phyloP scores from a whole-genome alignment of 2,329 filamentous ascomycete species.

The Pseudogymnoascus sp. region DNA sequence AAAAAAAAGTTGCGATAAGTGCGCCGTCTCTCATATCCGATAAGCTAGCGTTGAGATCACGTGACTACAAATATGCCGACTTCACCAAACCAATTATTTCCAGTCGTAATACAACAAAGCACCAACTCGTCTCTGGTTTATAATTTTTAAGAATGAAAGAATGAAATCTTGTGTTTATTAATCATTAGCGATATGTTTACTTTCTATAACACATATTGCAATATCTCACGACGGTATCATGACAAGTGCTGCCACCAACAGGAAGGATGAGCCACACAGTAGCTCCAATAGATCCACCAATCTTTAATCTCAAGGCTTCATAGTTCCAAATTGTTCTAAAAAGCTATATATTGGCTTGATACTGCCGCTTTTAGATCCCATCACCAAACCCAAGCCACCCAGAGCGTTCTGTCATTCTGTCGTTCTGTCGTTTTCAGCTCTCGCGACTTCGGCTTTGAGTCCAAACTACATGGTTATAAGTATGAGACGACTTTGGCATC shows the following conservation, averaged over 20 bases:
- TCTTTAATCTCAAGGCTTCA: neutral
- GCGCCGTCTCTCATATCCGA: constrained; percentile 1
- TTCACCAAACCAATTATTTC: neutral
- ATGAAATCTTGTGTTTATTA: neutral
- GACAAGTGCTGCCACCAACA: neutral
- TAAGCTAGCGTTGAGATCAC: neutral
- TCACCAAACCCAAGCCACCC: neutral
- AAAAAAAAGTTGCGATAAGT: constrained; percentile 10
- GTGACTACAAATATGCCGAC: neutral
- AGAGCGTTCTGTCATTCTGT: neutral
- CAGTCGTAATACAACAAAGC: neutral
- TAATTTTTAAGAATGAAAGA: neutral
- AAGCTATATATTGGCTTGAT: neutral
- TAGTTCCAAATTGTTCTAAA: neutral
- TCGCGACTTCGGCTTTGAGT: neutral
- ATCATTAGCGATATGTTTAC: neutral
- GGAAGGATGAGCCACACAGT: neutral
- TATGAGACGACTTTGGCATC: neutral
- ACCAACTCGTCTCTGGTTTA: neutral
- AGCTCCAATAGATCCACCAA: neutral
- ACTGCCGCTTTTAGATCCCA: neutral
- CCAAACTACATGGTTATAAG: neutral
- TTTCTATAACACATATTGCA: neutral
- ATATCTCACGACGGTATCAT: neutral
- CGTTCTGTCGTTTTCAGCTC: neutral